Percentiles rank a stretch among this genome's conserved stretches.
These are phyloP conservation scores for Chlamydomonas incerta DNA, from an alignment of 139 green algal genomes.

Conservation along the genomic window DNA sequence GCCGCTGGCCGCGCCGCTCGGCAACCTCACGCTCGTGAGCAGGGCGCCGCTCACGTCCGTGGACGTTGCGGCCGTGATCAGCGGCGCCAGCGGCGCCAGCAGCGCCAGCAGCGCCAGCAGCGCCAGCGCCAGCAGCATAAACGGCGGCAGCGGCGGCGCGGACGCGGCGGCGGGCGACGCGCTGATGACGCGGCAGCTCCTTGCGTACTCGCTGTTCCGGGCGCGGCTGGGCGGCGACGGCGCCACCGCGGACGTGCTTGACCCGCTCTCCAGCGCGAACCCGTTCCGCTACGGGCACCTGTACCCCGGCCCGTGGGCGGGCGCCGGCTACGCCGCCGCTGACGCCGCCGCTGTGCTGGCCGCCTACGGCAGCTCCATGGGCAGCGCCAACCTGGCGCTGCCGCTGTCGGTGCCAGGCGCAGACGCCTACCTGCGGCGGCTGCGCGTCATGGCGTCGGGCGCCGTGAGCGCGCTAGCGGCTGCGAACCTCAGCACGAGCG, in stretches of 20 bases:
- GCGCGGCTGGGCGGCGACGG: background rate
- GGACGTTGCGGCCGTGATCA: background rate
- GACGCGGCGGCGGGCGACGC: background rate
- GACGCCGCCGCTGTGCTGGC: slow-evolving; percentile 3
- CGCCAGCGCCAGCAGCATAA: background rate
- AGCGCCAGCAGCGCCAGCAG: background rate
- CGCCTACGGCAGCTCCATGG: background rate
- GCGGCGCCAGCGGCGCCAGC: background rate
- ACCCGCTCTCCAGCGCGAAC: background rate
- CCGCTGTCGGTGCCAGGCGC: background rate
- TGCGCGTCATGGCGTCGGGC: background rate
- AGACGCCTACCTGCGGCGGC: background rate
- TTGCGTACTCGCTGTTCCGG: background rate
- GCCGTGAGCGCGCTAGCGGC: background rate
- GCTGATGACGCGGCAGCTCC: background rate
- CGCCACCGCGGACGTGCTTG: background rate
- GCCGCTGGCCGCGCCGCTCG: too few relatives aligned
- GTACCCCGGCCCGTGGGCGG: background rate
- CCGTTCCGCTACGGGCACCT: background rate
- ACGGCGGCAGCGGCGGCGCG: background rate
- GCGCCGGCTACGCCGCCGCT: background rate
- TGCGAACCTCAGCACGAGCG: too few relatives aligned
- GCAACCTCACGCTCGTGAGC: background rate
- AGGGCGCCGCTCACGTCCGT: background rate
- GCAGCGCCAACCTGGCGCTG: background rate